phyloP scores from a whole-genome alignment of 2,329 filamentous ascomycete genomes.

The Fusarium protoensiforme region DNA sequence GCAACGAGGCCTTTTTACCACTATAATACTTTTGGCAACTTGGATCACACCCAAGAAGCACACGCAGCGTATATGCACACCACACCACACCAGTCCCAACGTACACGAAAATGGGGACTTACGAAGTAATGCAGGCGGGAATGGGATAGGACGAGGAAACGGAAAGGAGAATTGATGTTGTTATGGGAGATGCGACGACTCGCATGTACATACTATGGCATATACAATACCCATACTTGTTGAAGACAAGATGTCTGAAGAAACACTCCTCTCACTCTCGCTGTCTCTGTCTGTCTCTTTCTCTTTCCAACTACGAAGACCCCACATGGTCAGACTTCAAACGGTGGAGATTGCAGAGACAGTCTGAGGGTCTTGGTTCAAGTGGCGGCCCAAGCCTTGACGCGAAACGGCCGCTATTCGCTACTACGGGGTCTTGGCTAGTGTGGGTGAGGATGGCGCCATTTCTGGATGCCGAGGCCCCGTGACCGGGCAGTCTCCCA shows the following conservation, averaged over 20 bases:
- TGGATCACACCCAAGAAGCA: slow-evolving; percentile 2
- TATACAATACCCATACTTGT: slow-evolving; percentile 37
- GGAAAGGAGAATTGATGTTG: slow-evolving; percentile 15
- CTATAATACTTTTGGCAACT: slow-evolving; percentile 6
- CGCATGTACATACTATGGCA: slow-evolving; percentile 29
- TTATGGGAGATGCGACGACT: slow-evolving; percentile 3
- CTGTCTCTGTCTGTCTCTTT: not conserved
- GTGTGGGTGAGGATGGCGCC: slow-evolving; percentile 11
- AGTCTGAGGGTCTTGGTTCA: not conserved
- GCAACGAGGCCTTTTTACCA: slow-evolving; percentile 17
- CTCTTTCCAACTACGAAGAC: not conserved
- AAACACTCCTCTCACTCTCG: not conserved
- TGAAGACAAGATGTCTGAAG: slow-evolving; percentile 28
- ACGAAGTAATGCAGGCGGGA: slow-evolving; percentile 35
- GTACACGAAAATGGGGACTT: slow-evolving; percentile 30
- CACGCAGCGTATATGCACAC: slow-evolving; percentile 14
- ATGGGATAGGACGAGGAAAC: slow-evolving; percentile 5
- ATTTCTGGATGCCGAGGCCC: not conserved
- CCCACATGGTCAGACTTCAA: not conserved
- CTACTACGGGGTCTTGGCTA: slow-evolving; percentile 1
- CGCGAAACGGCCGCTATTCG: slow-evolving; percentile 27
- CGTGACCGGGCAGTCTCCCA: not conserved
- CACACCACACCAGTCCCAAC: slow-evolving; percentile 10
- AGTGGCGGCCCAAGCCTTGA: slow-evolving; percentile 14
- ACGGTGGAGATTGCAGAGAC: not conserved